These are phyloP conservation scores for Colletotrichum euphorbiae DNA, from an alignment of 2,329 filamentous ascomycete genomes.

Conservation along the genomic window DNA sequence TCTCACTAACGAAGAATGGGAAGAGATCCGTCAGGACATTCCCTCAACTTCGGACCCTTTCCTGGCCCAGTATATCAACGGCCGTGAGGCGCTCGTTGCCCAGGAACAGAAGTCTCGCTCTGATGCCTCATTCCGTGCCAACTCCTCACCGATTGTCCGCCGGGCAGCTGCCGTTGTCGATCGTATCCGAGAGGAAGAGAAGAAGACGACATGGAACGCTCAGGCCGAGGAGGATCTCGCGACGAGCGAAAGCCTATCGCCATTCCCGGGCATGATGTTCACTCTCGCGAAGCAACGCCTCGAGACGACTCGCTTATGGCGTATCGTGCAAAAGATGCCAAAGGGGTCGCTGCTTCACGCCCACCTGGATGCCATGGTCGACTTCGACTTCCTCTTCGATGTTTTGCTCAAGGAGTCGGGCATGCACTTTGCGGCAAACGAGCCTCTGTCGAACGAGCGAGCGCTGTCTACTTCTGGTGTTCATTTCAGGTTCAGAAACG, in stretches of 20 bases:
- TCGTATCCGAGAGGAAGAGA: constrained; percentile 79
- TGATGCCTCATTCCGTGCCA: constrained; percentile 73
- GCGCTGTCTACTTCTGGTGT: constrained; percentile 65
- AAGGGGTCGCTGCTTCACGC: constrained; percentile 84
- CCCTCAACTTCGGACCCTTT: constrained; percentile 76
- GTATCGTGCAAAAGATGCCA: constrained; percentile 81
- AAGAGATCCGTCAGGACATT: constrained; percentile 66
- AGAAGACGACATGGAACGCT: constrained; percentile 76
- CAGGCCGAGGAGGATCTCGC: constrained; percentile 72
- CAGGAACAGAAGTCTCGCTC: constrained; percentile 87
- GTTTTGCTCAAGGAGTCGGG: constrained; percentile 74
- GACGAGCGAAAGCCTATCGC: constrained; percentile 65
- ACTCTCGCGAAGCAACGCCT: constrained; percentile 79
- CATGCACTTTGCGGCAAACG: constrained; percentile 70
- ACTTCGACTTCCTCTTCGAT: constrained; percentile 78
- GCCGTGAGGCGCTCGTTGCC: constrained; percentile 79
- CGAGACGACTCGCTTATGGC: constrained; percentile 82
- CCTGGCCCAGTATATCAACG: constrained; percentile 83
- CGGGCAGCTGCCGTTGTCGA: constrained; percentile 80
- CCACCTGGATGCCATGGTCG: constrained; percentile 85
- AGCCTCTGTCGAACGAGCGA: constrained; percentile 62
- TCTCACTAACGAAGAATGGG: constrained; percentile 69
- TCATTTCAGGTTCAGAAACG: constrained; percentile 65
- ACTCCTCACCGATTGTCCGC: constrained; percentile 77
- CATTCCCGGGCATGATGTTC: constrained; percentile 89